Base-by-base conservation (phyloP, 2,329 filamentous ascomycete species). In the Ceratocystis destructans region DNA sequence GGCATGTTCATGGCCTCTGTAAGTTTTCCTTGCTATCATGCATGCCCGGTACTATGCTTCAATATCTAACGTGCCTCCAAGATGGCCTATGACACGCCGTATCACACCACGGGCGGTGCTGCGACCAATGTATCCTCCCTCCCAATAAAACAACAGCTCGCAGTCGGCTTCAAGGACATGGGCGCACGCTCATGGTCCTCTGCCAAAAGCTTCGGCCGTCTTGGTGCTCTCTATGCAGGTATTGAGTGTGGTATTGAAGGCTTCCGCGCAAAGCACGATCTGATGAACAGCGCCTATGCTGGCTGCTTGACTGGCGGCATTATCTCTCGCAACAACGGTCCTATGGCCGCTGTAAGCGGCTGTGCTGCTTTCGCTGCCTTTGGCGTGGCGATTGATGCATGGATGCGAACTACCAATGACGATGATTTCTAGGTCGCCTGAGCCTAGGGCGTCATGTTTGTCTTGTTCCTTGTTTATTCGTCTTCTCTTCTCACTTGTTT, bases 61-160 rank as follows among this genome's bases (percentile, higher is more conserved):
- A 53, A 20, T 37, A 25, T 28, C 59, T 67, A 20, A 33, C 57
- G 6, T 31, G 10, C 37, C 44, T 15, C 61, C 7, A 68, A 96
- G 90, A 99, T 99, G 94, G 88, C 90, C 77, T 99, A 99, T 83
- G 94, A 99, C 75, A 96, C 92, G 0, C 89, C 93, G 68, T 87
- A 91, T 77, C 87, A 83, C 75, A 77, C 78, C 55, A 76, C 76
- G 72, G 71, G 72, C 61, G 73, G 70, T 73, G 71, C 74, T 20
- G 72, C 74, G 31, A 76, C 71, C 28, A 75, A 79, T 61, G 72
- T 86, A 68, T 74, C 79, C 53, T 79, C 80, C n/a, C 84, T 99
- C 22, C 92, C 94, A 33, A 81, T 93, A 70, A 83, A 86, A 59
- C 85, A 96, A 75, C 94, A 97, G 77, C 82, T 99, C 65, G 85